These are phyloP conservation scores for Citrus inodora DNA, from an alignment of 345 rosid species.

Conservation along the genomic window DNA sequence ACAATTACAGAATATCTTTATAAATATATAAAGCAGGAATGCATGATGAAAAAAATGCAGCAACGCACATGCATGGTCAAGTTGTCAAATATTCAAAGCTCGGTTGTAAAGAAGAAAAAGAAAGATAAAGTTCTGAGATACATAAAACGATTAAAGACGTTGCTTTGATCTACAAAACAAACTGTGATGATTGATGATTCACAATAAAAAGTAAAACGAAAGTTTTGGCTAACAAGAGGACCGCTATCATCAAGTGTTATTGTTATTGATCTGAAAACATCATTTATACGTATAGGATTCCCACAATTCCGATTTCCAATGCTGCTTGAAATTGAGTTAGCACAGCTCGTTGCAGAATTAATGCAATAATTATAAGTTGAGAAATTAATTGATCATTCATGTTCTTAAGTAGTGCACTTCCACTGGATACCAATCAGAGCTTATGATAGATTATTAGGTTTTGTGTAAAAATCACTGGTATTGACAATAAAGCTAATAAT, in stretches of 20 bases:
- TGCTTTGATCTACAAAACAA: not conserved
- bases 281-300: not conserved
- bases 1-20: not conserved
- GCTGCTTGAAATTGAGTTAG: not conserved
- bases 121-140: conserved; percentile 1
- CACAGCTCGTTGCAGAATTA: not conserved
- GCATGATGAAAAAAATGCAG: conserved; percentile 10
- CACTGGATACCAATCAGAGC: not conserved
- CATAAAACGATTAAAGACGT: conserved; percentile 4
- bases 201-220: not conserved
- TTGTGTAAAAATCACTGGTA: not conserved
- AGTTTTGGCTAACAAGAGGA: conserved; percentile 8
- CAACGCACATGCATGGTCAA: conserved; percentile 13
- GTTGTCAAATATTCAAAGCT: conserved; percentile 18
- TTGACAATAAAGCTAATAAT: not conserved
- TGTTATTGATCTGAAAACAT: not conserved
- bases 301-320: not conserved
- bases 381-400: not conserved
- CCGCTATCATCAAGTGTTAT: not conserved
- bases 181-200: not conserved
- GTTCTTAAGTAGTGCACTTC: not conserved
- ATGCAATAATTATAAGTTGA: not conserved
- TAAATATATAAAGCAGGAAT: not conserved
- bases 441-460: not conserved
- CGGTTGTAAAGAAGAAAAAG: conserved; percentile 26